Evolutionary conservation across 1,284 basidiomycete genomes (phyloP), one percentile per base, ranked within the genome.

Genomic region (Apiotrichum montevideense): DNA sequence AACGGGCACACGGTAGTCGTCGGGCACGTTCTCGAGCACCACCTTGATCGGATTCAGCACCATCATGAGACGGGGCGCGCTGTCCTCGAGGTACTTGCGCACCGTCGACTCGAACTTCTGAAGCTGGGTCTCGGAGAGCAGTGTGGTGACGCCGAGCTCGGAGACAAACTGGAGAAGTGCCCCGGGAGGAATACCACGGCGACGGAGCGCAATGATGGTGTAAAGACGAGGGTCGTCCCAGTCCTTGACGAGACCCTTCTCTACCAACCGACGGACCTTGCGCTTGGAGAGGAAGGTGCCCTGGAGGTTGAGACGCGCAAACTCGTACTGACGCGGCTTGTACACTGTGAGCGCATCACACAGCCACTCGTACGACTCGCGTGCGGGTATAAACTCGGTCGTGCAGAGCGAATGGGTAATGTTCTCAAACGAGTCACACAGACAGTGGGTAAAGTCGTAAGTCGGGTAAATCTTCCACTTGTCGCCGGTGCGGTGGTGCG

Each of bases 141-240:
- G 80, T 2, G 88, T 94, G 9, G 95, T 95, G 35, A 99, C 93
- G 48, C 96, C 96, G 10, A 99, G 83, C 10, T 85, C 83, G 76
- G 88, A 87, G 62, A 98, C 92, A 76, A 99, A 98, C 11, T 87
- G 87, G 51, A 91, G 79, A 72, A 99, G 89, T 5, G 96, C 96
- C 34, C 91, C 92, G 9, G 96, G 95, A 14, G 96, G 96, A 29
- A 98, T 85, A 62, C 96, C 96, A 49, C 96, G 86, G 57, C 96
- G 84, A 56, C 95, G 86, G 35, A 98, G 84, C 3, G 94, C 94
- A 64, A 98, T 95, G 63, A 98, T 84, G 1, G 96, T 98, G 78
- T 96, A 97, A 52, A 99, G 82, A n/a, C 96, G 86, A 46, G 96
- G 96, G 71, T 99, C 96, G 70, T 98, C 93, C 96, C 96, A 99